Evolutionary conservation across 257 asterid species (phyloP), one percentile per base, ranked within the genome.

Genomic region (Plantago elongata): DNA sequence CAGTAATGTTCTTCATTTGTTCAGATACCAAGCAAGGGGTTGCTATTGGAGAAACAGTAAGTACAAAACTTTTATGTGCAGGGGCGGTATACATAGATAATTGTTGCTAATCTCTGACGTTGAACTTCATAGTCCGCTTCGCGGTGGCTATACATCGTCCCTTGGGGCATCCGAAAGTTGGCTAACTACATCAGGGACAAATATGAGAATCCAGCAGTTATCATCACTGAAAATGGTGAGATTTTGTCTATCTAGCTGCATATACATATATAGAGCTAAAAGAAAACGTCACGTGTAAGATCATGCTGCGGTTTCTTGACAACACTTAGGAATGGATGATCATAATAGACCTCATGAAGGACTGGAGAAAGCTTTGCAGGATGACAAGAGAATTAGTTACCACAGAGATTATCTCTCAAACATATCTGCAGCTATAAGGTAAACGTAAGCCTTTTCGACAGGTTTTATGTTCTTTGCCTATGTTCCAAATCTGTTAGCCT

Each of bases 351-450:
- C 79, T 16, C 77, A 60, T 17, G 16, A 49, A 11, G 60, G 79
- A 1, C 34, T 70, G 4, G 62, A 78, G 9, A 74, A 72, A 54
- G 84, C 82, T 58, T 73, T 88, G 69, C 67, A 76, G 34, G 98
- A 90, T 59, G 80, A 77, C 9, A 84, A 79, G 76, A 82, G 98
- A 74, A 84, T 90, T 66, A 11, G 62, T 17, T 90, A 74, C 65
- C 95, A 88, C 72, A 76, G 81, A 37, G 91, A 85, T 67, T 82
- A 90, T 48, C 95, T 90, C 43, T 83, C 94, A 5, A 88, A 84
- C 66, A 77, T 90, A 13, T 83, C 95, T n/a, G 91, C 96, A 50
- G 93, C 98, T 45, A 85, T 90, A 75, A 83, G 86, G 96, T 84
- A 71, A 18, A 40, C n/a, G 27, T 14, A 8, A 54, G 13, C 13